Evolutionary conservation across 2,329 filamentous ascomycete species (phyloP).

Genomic region (Cercospora sp.): DNA sequence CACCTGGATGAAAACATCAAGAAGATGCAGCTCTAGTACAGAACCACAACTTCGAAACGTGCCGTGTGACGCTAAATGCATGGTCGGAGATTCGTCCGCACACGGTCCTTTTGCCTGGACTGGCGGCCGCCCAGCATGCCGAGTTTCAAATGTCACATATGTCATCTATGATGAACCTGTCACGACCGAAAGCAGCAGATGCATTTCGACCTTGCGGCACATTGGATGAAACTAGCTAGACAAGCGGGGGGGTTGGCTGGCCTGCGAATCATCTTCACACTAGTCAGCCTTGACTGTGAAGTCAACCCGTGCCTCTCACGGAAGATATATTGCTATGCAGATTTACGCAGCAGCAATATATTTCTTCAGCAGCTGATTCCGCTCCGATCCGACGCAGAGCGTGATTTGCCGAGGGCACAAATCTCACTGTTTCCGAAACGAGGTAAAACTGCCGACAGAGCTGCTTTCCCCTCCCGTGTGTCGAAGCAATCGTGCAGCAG

Average conservation of each 20-base stretch:
- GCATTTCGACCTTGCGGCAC: background rate
- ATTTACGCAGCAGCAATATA: background rate
- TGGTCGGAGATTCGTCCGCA: background rate
- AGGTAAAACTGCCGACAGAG: background rate
- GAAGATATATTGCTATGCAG: background rate
- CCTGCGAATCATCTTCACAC: background rate
- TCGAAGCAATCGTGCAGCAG: background rate
- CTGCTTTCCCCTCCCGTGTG: background rate
- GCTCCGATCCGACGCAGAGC: background rate
- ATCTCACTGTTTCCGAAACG: background rate
- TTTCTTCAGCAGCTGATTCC: background rate
- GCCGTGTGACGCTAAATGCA: background rate
- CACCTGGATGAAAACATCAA: background rate
- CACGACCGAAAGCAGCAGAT: background rate
- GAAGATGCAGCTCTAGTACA: background rate
- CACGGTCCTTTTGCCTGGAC: background rate
- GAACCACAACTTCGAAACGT: background rate
- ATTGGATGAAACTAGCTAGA: background rate
- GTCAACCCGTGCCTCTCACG: background rate
- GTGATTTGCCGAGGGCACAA: background rate
- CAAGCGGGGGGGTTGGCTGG: background rate
- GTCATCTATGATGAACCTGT: background rate
- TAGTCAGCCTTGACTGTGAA: background rate
- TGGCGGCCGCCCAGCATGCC: background rate
- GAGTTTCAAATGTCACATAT: background rate